These are phyloP conservation scores for Diatrype stigma DNA, from an alignment of 2,329 filamentous ascomycete genomes.

Conservation along the genomic window DNA sequence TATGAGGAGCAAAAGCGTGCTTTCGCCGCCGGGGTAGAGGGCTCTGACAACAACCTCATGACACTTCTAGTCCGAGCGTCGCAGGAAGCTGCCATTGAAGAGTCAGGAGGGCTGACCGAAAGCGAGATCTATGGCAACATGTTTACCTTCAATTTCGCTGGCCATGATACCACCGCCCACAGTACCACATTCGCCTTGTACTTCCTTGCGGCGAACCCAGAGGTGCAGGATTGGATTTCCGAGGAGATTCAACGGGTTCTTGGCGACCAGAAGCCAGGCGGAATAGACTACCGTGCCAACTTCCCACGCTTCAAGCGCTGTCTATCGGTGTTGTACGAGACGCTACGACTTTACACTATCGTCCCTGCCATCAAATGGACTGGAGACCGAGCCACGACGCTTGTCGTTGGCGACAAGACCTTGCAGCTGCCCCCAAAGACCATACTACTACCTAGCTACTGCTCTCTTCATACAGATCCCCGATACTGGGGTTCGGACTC, in stretches of 20 bases:
- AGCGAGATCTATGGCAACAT: constrained; percentile 34
- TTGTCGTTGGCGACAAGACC: constrained; percentile 14
- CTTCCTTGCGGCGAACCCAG: constrained; percentile 39
- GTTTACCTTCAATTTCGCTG: constrained; percentile 31
- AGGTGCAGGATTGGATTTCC: constrained; percentile 40
- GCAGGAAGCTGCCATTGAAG: constrained; percentile 14
- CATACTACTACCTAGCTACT: constrained; percentile 15
- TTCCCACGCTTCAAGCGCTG: constrained; percentile 38
- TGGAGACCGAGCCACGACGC: constrained; percentile 1
- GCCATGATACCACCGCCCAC: constrained; percentile 47
- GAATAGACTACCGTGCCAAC: constrained; percentile 30
- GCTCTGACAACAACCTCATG: constrained; percentile 2
- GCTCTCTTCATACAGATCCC: constrained; percentile 15
- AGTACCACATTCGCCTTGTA: constrained; percentile 37
- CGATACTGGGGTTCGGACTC: constrained; percentile 17
- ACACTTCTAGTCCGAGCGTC: constrained; percentile 8
- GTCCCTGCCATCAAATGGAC: constrained; percentile 21
- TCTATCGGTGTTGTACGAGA: constrained; percentile 35
- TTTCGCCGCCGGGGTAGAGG: background rate
- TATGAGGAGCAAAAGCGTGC: constrained; percentile 22
- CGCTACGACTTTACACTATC: constrained; percentile 34
- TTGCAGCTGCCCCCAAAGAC: constrained; percentile 1
- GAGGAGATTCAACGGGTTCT: constrained; percentile 32
- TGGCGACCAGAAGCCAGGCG: constrained; percentile 11
- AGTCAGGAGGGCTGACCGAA: constrained; percentile 24